Evolutionary conservation across 768 basidiomycete species (phyloP), one percentile per base, ranked within the genome.

Genomic region (Lactifluus volemus): DNA sequence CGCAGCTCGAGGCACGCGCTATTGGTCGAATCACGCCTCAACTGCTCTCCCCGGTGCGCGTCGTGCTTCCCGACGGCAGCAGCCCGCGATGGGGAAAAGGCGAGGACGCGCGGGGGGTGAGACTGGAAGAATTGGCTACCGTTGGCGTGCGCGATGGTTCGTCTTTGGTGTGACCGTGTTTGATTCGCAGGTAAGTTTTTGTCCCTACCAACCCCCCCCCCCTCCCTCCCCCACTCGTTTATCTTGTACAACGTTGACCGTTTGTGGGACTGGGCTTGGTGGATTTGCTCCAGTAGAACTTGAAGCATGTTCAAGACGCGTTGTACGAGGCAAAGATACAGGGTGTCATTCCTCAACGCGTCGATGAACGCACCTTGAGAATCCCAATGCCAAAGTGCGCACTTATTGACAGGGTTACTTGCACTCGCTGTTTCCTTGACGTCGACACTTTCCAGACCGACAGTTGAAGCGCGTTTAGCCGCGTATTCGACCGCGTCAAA

Each of bases 121-220:
- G 64, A 42, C 71, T 93, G 41, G 84, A 90, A 45, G 86, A 90
- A 55, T 69, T 92, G 29, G 86, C 91, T 1, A 91, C 90, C 0
- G 81, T 93, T 19, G 90, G 91, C 8, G 83, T 93, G 42, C 77
- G 85, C 63, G 88, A 93, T 55, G 91, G 91, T 0, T 81, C 86
- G 6, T 79, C 80, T 55, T 73, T 93, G 59, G 64, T 92, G 77
- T 93, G 11, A 89, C 88, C 4, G 76, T 89, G 34, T 92, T 89
- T 67, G 86, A 92, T 56, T 86, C 89, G 69, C 75, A 82, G 69
- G 91, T 92, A 70, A 76, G 83, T 73, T 2, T 7, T 41, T 34
- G 30, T 49, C 17, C 56, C 32, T 34, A 34, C 42, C n/a, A 1
- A 25, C 30, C 1, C 8, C n/a, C 6, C 17, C 11, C 3, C 12